Percentiles rank a stretch among this genome's conserved stretches.
Conservation (phyloP, 495 filamentous ascomycete genomes). For the Penicillium lividum region DNA sequence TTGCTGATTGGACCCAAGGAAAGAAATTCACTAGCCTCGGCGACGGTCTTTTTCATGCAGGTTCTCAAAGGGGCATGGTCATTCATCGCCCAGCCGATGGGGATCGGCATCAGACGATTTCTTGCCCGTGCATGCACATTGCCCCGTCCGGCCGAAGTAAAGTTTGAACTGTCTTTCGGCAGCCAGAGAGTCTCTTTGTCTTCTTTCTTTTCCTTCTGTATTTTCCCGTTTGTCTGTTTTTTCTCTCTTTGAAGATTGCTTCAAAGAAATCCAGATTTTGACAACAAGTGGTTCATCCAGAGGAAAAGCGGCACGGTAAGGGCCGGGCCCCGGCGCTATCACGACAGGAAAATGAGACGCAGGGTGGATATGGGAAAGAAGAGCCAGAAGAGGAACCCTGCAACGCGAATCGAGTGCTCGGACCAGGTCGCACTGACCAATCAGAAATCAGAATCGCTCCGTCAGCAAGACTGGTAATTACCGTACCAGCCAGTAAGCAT, state of each 20-base stretch:
- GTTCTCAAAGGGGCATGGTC: conserved; percentile 31
- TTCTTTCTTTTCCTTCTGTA: conserved; percentile 3
- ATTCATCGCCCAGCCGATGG: conserved; percentile 22
- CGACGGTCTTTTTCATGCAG: conserved; percentile 29
- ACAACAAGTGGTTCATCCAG: conserved; percentile 5
- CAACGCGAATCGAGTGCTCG: conserved; percentile 21
- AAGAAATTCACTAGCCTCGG: conserved; percentile 29
- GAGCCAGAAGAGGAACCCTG: conserved; percentile 12
- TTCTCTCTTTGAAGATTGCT: conserved; percentile 1
- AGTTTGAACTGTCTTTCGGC: conserved; percentile 20
- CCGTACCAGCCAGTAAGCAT: conserved; percentile 25
- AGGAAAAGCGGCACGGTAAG: conserved; percentile 45
- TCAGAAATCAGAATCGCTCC: conserved; percentile 17
- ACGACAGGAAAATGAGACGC: conserved; percentile 19
- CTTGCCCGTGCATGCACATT: conserved; percentile 22
- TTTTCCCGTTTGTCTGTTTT: neutral
- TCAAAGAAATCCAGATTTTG: neutral
- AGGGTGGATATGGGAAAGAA: conserved; percentile 8
- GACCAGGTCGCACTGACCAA: conserved; percentile 28
- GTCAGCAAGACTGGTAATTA: conserved; percentile 41
- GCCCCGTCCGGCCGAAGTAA: conserved; percentile 6
- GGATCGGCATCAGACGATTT: conserved; percentile 34
- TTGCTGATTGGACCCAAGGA: conserved; percentile 37
- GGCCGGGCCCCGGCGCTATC: conserved; percentile 42
- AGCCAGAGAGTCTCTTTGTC: conserved; percentile 14